phyloP scores from a whole-genome alignment of 306 rosid species.

The Pterocarpus santalinus region DNA sequence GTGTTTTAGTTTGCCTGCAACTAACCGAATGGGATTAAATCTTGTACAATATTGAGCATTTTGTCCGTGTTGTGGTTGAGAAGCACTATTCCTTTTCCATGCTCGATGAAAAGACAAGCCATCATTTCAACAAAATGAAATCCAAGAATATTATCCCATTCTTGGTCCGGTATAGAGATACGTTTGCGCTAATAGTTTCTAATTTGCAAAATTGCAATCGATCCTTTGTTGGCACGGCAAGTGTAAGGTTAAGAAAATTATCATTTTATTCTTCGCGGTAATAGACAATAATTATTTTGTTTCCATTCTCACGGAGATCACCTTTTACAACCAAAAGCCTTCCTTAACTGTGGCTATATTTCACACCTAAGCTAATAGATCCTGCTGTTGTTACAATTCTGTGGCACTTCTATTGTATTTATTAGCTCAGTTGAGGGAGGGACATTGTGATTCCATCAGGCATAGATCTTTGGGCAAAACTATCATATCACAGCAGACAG shows the following conservation, averaged over 20 bases:
- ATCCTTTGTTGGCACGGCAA: background rate
- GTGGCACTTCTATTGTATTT: background rate
- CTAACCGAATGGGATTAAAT: too few species aligned
- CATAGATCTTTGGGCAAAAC: background rate
- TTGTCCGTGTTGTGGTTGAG: too few species aligned
- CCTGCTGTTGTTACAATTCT: background rate
- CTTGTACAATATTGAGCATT: too few species aligned
- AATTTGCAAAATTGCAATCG: background rate
- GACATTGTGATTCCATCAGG: background rate
- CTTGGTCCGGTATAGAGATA: background rate
- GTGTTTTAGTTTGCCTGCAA: too few species aligned
- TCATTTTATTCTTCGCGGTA: background rate
- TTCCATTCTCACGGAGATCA: background rate
- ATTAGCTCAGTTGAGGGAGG: background rate
- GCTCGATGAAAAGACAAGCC: too few species aligned
- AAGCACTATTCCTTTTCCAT: too few species aligned
- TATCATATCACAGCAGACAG: too few species aligned
- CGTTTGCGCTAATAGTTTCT: background rate
- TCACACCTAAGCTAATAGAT: background rate
- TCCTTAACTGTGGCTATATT: background rate
- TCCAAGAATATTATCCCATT: constrained; percentile 60
- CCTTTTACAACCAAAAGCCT: background rate
- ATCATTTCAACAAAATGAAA: constrained; percentile 31
- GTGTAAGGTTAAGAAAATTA: background rate
- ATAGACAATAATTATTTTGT: background rate